Conservation (phyloP, 2,329 filamentous ascomycete species). For the Gnomoniopsis smithogilvyi region DNA sequence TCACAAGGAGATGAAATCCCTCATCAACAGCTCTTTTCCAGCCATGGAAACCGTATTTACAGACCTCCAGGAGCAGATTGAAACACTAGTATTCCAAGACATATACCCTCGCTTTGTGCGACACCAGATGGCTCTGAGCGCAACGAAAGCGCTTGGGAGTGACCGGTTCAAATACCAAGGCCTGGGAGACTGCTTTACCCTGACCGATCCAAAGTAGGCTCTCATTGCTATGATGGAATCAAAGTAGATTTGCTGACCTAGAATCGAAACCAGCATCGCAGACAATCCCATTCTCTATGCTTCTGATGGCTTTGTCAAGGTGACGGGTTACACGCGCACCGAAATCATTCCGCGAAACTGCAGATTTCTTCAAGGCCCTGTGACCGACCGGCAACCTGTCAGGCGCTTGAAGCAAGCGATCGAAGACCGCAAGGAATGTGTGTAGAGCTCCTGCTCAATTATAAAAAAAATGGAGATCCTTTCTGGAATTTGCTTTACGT, state of each 20-base stretch:
- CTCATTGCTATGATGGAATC: background rate
- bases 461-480: conserved; percentile 44
- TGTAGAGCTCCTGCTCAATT: conserved; percentile 31
- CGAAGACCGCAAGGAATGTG: conserved; percentile 1
- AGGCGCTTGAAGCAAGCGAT: conserved; percentile 15
- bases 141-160: conserved; percentile 26
- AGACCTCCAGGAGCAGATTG: conserved; percentile 36
- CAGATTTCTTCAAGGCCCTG: conserved; percentile 43
- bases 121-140: conserved; percentile 43
- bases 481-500: conserved; percentile 57
- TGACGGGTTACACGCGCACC: conserved; percentile 43
- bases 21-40: conserved; percentile 33
- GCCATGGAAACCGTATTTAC: conserved; percentile 36
- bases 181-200: conserved; percentile 55
- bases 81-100: conserved; percentile 37
- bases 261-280: conserved; percentile 13
- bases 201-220: conserved; percentile 45
- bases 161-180: conserved; percentile 44
- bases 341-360: conserved; percentile 47
- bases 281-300: conserved; percentile 50
- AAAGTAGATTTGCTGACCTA: background rate
- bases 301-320: conserved; percentile 46
- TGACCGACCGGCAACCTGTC: conserved; percentile 36
- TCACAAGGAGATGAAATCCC: conserved; percentile 23
- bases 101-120: conserved; percentile 50